These are phyloP conservation scores for Fusarium tanahbumbuense DNA, from an alignment of 2,329 filamentous ascomycete genomes.

Conservation along the genomic window DNA sequence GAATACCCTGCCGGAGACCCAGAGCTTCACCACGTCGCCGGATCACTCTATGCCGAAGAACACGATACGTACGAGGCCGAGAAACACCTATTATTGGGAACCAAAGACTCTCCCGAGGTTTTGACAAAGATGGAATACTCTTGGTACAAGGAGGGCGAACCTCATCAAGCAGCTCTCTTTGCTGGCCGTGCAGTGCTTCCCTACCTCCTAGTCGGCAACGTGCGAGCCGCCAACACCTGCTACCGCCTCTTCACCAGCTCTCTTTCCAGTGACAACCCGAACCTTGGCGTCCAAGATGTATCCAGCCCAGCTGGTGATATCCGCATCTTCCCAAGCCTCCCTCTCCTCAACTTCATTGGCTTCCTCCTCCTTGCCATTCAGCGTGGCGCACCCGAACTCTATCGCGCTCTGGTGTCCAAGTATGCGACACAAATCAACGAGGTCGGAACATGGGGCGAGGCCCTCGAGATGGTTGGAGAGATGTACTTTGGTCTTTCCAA, in stretches of 20 bases:
- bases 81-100: slow-evolving; percentile 87
- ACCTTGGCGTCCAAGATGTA: slow-evolving; percentile 82
- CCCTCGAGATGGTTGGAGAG: slow-evolving; percentile 88
- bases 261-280: slow-evolving; percentile 56
- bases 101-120: slow-evolving; percentile 84
- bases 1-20: slow-evolving; percentile 92
- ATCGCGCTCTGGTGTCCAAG: slow-evolving; percentile 82
- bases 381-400: slow-evolving; percentile 81
- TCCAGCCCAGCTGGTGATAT: slow-evolving; percentile 78
- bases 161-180: slow-evolving; percentile 88
- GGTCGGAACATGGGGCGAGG: slow-evolving; percentile 80
- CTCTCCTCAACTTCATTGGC: slow-evolving; percentile 94
- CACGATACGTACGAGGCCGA: slow-evolving; percentile 95
- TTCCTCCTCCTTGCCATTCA: slow-evolving; percentile 86
- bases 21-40: slow-evolving; percentile 92
- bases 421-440: slow-evolving; percentile 85
- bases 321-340: slow-evolving; percentile 87
- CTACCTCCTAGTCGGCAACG: slow-evolving; percentile 89
- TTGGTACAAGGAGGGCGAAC: slow-evolving; percentile 92
- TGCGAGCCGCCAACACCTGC: slow-evolving; percentile 87
- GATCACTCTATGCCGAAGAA: slow-evolving; percentile 90
- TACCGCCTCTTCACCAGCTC: slow-evolving; percentile 71
- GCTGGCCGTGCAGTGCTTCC: slow-evolving; percentile 88
- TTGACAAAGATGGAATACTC: slow-evolving; percentile 87
- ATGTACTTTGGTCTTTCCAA: slow-evolving; percentile 96